Percentiles rank a stretch among this genome's conserved stretches.
Evolutionary conservation across 148 eudicot species (phyloP).

Genomic region (Rhododendron henanense): DNA sequence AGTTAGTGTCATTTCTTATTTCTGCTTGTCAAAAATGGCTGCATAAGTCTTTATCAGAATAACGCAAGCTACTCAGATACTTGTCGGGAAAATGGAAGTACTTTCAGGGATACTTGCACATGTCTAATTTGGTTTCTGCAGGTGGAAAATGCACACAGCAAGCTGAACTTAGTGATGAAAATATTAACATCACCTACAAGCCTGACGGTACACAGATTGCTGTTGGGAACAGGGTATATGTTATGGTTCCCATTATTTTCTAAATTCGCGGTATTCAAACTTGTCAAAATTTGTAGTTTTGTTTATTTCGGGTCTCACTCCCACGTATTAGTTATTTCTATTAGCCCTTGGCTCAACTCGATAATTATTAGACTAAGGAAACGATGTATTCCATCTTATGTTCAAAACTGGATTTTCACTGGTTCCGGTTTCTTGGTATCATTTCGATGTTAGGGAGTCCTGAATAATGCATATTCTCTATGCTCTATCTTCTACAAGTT

Average conservation of each 20-base stretch:
- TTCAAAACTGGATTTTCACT: background rate
- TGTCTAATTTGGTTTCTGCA: constrained; percentile 26
- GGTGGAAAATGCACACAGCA: constrained; percentile 97
- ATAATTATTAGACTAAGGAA: too few species aligned
- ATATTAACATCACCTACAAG: constrained; percentile 88
- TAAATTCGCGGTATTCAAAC: constrained; percentile 18
- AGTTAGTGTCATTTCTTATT: background rate
- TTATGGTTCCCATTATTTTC: too few species aligned
- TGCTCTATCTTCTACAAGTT: background rate
- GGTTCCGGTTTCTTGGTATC: background rate
- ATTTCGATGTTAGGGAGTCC: background rate
- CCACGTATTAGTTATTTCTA: too few species aligned
- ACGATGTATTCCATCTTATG: background rate
- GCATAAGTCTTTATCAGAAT: too few species aligned
- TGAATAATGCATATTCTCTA: background rate
- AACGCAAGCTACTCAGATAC: too few species aligned
- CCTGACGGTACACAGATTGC: constrained; percentile 68
- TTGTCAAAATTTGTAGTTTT: constrained; percentile 33
- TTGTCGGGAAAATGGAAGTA: too few species aligned
- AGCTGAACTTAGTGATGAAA: constrained; percentile 90
- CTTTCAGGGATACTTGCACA: background rate
- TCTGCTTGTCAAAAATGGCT: background rate
- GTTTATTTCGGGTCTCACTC: background rate
- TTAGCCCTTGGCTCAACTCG: too few species aligned
- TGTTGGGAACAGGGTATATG: too few species aligned